Percentiles rank a stretch among this genome's conserved stretches.
Evolutionary conservation across 2,329 filamentous ascomycete genomes (phyloP).

Genomic region (Exophiala dermatitidis): DNA sequence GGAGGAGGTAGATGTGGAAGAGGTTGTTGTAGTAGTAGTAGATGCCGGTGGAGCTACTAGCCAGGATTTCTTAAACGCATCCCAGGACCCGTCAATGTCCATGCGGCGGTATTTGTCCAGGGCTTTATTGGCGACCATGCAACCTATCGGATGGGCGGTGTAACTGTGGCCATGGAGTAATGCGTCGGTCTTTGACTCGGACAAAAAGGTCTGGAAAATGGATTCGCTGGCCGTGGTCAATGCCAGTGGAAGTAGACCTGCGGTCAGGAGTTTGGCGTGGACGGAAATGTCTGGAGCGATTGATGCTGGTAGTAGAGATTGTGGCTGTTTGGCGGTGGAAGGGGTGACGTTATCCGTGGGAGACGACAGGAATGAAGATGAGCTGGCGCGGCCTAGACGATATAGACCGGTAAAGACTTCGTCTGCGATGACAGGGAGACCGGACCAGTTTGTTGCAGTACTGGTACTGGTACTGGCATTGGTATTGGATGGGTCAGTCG

Average conservation of each 20-base stretch:
- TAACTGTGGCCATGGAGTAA: slow-evolving; percentile 81
- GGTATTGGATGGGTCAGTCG: not conserved
- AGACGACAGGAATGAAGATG: slow-evolving; percentile 57
- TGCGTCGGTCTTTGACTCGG: slow-evolving; percentile 68
- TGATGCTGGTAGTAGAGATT: slow-evolving; percentile 26
- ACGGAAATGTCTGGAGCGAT: slow-evolving; percentile 67
- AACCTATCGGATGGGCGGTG: slow-evolving; percentile 75
- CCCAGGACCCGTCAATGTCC: slow-evolving; percentile 52
- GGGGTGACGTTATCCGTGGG: not conserved
- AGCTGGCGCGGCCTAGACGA: slow-evolving; percentile 65
- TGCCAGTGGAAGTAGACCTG: slow-evolving; percentile 69
- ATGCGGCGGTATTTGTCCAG: slow-evolving; percentile 54
- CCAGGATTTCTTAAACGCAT: slow-evolving; percentile 49
- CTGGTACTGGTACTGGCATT: slow-evolving; percentile 1
- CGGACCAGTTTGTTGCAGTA: slow-evolving; percentile 50
- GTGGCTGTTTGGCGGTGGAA: not conserved
- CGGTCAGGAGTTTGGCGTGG: slow-evolving; percentile 77
- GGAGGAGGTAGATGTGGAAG: not conserved
- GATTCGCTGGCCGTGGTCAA: slow-evolving; percentile 66
- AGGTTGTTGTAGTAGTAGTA: no score
- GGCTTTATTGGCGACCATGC: slow-evolving; percentile 65
- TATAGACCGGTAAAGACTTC: slow-evolving; percentile 85
- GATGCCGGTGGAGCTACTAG: no score
- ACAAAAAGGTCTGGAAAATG: slow-evolving; percentile 65
- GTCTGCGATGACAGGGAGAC: slow-evolving; percentile 73